Evolutionary conservation across 2,329 filamentous ascomycete species (phyloP).

Genomic region (Venturia asperata): DNA sequence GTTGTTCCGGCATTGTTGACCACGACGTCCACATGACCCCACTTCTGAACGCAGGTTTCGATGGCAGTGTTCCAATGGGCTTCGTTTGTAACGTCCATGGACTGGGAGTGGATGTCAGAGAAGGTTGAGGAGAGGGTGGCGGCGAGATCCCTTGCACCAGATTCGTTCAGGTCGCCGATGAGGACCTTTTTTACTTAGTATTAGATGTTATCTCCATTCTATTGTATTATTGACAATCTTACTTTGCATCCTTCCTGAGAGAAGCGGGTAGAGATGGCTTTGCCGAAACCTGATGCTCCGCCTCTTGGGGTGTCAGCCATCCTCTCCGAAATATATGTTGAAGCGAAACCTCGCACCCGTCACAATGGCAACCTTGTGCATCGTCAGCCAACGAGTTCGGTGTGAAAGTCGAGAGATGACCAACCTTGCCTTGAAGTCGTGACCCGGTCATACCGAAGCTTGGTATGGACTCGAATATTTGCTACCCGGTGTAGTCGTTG

Average conservation of each 20-base stretch:
- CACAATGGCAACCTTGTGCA: slow-evolving; percentile 42
- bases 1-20: slow-evolving; percentile 53
- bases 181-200: slow-evolving; percentile 27
- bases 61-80: slow-evolving; percentile 47
- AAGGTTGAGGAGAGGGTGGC: slow-evolving; percentile 28
- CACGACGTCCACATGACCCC: slow-evolving; percentile 51
- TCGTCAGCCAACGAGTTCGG: too few species aligned
- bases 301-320: slow-evolving; percentile 31
- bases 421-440: slow-evolving; percentile 44
- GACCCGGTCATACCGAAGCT: neutral
- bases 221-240: too few species aligned
- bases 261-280: slow-evolving; percentile 54
- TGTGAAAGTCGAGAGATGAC: too few species aligned
- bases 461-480: neutral
- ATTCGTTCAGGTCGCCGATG: slow-evolving; percentile 53
- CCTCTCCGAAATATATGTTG: slow-evolving; percentile 18
- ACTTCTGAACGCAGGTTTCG: slow-evolving; percentile 44
- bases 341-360: slow-evolving; percentile 37
- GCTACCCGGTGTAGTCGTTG: neutral
- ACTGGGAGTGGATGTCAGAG: slow-evolving; percentile 29
- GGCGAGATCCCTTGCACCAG: slow-evolving; percentile 45
- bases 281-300: slow-evolving; percentile 57
- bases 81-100: slow-evolving; percentile 47
- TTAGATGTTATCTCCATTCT: too few species aligned
- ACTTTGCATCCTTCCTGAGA: slow-evolving; percentile 54